Base-by-base conservation (phyloP, 352 stramenopile genomes). In the Blastocystis sp. region DNA sequence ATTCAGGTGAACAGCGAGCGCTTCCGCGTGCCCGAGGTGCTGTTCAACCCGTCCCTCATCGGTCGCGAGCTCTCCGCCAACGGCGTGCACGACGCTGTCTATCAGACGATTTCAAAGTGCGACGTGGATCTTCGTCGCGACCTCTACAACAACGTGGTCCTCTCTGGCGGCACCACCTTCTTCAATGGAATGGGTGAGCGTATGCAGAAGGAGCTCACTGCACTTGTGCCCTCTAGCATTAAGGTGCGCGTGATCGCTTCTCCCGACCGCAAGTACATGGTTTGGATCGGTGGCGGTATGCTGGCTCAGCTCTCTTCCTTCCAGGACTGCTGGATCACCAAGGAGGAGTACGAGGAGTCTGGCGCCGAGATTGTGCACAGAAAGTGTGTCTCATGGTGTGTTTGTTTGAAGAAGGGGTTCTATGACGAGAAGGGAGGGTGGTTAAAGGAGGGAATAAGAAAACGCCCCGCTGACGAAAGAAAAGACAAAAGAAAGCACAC, bases 271-370 rank as follows among this genome's bases (percentile, higher is more conserved):
- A 94, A 97, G 51, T 94, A 98, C 91, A 98, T 96, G 21, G 97
- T 96, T 35, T 99, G 97, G 96, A 97, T 98, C 76, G 97, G 97
- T 89, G 97, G 96, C 59, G 98, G 96, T 78, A 98, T 99, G 92
- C 93, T 99, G 61, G 96, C 96, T n/a, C 98, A 96, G 91, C 94
- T 99, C 13, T 94, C 95, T 21, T 98, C 96, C 2, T 99, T 99
- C 93, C 98, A 98, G 93, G 97, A 95, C 90, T 98, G 98, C 94
- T 98, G 96, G 96, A 96, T 98, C 61, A 97, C 95, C 50, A 97
- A 96, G 91, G 94, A 92, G 62, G 95, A 98, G 90, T 99, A 98
- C 92, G 95, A 98, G 88, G 96, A 98, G 91, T 94, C 97, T 80
- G 96, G 96, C 62, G 91, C 93, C n/a, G 26, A 70, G 85, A 95